These are phyloP conservation scores for Aspergillus floridensis DNA, from an alignment of 2,329 filamentous ascomycete genomes.

Conservation along the genomic window DNA sequence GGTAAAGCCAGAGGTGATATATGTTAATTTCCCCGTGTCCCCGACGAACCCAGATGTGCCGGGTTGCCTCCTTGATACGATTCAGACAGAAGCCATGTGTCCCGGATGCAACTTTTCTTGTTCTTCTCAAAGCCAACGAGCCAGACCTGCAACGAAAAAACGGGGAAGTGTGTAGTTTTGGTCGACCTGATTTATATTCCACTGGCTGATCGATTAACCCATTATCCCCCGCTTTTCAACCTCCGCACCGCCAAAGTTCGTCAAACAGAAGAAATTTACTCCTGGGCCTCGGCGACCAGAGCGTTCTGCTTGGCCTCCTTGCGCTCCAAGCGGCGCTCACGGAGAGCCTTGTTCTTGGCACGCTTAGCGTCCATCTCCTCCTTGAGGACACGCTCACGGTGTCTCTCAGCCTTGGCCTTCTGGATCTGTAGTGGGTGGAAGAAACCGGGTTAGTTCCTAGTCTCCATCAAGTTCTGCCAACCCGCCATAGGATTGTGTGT, in stretches of 20 bases:
- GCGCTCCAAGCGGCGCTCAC: conserved; percentile 96
- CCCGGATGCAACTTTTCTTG: conserved; percentile 16
- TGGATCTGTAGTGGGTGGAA: conserved; percentile 69
- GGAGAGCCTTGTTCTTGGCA: conserved; percentile 99
- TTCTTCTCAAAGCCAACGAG: conserved; percentile 17
- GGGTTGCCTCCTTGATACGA: conserved; percentile 9
- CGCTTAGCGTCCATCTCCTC: conserved; percentile 99
- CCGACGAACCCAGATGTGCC: conserved; percentile 16
- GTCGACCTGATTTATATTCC: conserved; percentile 29
- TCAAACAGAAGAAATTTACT: conserved; percentile 38
- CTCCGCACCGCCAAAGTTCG: conserved; percentile 39
- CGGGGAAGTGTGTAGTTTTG: conserved; percentile 15
- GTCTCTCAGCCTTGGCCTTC: conserved; percentile 99
- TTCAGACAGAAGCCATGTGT: conserved; percentile 11
- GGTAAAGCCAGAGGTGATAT: conserved; percentile 10
- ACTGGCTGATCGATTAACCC: conserved; percentile 30
- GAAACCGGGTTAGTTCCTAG: conserved; percentile 21
- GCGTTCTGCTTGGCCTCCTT: conserved; percentile 86
- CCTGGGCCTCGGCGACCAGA: conserved; percentile 67
- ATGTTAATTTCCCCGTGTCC: conserved; percentile 16
- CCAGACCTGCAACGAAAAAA: conserved; percentile 23
- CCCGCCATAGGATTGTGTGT: not conserved
- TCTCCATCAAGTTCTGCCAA: not conserved
- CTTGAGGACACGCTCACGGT: conserved; percentile 91
- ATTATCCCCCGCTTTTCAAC: conserved; percentile 33